phyloP scores from a whole-genome alignment of 768 basidiomycete genomes.

The Lepiota subincarnata region DNA sequence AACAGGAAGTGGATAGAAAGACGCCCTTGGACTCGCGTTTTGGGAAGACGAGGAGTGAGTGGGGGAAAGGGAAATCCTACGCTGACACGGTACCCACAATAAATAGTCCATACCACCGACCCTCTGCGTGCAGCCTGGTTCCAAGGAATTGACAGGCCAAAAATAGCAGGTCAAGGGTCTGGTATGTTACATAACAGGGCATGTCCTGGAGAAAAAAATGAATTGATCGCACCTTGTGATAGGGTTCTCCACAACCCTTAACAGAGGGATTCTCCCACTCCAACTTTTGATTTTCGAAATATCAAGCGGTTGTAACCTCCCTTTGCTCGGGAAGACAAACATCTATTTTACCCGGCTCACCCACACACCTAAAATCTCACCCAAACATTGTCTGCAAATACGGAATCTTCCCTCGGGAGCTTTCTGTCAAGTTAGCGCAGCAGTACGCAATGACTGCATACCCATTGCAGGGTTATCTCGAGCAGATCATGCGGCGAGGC shows the following conservation, averaged over 20 bases:
- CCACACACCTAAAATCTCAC: no score
- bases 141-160: not conserved
- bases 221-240: not conserved
- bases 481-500: no score
- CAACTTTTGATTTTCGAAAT: slow-evolving; percentile 8
- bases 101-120: slow-evolving; percentile 1
- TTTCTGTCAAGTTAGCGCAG: no score
- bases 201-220: not conserved
- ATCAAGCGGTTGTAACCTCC: not conserved
- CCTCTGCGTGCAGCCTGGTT: not conserved
- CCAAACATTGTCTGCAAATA: no score
- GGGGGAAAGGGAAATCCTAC: not conserved
- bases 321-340: no score
- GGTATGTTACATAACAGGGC: not conserved
- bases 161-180: not conserved
- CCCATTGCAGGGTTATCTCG: no score
- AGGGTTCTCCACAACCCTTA: no score
- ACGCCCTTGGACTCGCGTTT: not conserved
- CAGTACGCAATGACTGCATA: no score
- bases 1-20: not conserved
- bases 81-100: slow-evolving; percentile 1
- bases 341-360: no score
- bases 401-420: no score
- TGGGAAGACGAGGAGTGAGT: not conserved
- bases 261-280: not conserved